Evolutionary conservation across 352 stramenopile genomes (phyloP), one percentile per base, ranked within the genome.

Genomic region (Saprolegnia diclina): DNA sequence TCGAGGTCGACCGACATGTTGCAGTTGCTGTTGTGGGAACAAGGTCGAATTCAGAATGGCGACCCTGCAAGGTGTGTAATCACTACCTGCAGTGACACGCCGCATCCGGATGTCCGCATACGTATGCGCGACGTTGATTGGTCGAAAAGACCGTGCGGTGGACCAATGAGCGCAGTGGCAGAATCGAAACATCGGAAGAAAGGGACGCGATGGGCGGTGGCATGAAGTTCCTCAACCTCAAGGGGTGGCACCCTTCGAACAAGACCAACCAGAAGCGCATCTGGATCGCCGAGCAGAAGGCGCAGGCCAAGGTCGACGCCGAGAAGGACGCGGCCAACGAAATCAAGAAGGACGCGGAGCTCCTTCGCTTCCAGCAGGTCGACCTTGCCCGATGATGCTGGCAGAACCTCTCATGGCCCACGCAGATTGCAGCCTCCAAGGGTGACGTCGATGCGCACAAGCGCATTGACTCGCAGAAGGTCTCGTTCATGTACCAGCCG

Each of bases 201-300:
- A 21, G 7, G 19, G 19, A 11, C 21, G 55, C 37, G 11, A 73
- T 73, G 68, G 68, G 68, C 50, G 62, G 62, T 37, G 63, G 61
- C 18, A 77, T 92, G 71, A 81, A 90, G 57, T 95, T 95, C 75
- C 77, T 95, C 10, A 82, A 88, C 53, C 76, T 88, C 53, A 95
- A 95, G 77, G 75, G 78, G 6, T 95, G 75, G 74, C 87, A 95
- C 64, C 87, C 87, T 22, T 81, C 77, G 19, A 92, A 76, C 68
- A 85, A 90, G 68, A 73, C 77, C 55, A 95, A 95, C 74, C 87
- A 95, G 76, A 92, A 91, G 77, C 78, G 77, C 68, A 77, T 95
- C 35, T 95, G 83, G 83, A 83, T 92, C 42, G 87, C 87, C 6
- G 87, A 95, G 72, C 82, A 95, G 77, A 76, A 79, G 54, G 82